A percentile compares a stretch with the other conserved stretches of the same genome.
phyloP scores from a whole-genome alignment of 352 stramenopile genomes.

The Globisporangium nagaii region DNA sequence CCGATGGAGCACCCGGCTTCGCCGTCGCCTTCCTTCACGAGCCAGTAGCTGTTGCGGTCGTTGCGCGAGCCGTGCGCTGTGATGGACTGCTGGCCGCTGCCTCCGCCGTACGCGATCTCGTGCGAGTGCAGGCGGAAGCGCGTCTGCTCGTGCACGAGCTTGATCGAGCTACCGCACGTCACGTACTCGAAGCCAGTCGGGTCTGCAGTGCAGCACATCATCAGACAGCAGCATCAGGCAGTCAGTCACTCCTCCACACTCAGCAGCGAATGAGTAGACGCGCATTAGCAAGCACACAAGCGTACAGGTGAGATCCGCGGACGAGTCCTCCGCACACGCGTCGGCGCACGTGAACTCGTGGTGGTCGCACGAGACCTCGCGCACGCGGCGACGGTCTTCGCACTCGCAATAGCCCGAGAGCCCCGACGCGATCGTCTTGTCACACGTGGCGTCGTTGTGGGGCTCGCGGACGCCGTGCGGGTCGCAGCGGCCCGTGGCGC shows the following conservation, averaged over 20 bases:
- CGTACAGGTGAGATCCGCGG: conserved; percentile 68
- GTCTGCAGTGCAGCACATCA: conserved; percentile 20
- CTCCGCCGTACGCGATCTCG: conserved; percentile 72
- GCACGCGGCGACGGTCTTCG: conserved; percentile 65
- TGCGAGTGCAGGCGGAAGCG: conserved; percentile 82
- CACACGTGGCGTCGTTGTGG: conserved; percentile 56
- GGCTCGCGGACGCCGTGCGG: conserved; percentile 61
- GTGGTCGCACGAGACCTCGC: conserved; percentile 72
- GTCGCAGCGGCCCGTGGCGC: conserved; percentile 62
- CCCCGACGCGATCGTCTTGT: conserved; percentile 33
- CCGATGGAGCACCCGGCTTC: conserved; percentile 33
- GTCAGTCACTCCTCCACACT: too few relatives aligned
- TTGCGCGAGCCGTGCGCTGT: conserved; percentile 64
- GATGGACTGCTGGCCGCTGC: conserved; percentile 77
- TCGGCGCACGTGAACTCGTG: conserved; percentile 74
- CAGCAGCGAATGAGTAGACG: neutral
- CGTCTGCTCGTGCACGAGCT: conserved; percentile 67
- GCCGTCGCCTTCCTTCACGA: conserved; percentile 74
- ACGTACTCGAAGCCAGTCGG: conserved; percentile 73
- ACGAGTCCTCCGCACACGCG: conserved; percentile 62
- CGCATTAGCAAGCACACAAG: too few relatives aligned
- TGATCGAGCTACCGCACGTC: conserved; percentile 81
- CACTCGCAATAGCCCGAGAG: conserved; percentile 78
- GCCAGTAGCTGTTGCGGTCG: conserved; percentile 84
- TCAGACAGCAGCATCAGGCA: neutral